Evolutionary conservation across 805 yeast genomes (phyloP).

Genomic region (Myxozyma melibiosi): DNA sequence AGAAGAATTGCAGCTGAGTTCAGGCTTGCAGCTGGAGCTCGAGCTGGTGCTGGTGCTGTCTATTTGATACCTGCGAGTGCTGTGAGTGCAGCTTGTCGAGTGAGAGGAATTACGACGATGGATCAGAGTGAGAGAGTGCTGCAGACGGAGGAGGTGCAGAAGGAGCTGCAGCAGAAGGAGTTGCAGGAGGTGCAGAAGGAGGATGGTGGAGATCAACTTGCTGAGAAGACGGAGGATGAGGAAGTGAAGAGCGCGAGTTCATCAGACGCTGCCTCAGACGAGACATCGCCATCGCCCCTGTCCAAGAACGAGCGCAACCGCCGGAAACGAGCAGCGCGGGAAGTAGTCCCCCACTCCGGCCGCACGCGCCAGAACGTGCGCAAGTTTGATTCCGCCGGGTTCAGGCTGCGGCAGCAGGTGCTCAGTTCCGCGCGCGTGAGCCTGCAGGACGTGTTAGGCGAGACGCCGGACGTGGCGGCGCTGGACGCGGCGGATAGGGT

Average conservation of each 20-base stretch:
- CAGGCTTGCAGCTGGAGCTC: too few species aligned
- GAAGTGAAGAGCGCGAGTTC: background rate
- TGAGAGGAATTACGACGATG: too few species aligned
- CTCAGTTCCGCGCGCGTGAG: constrained; percentile 11
- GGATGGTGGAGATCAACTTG: too few species aligned
- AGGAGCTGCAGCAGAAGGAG: too few species aligned
- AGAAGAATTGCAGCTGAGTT: too few species aligned
- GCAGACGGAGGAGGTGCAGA: too few species aligned
- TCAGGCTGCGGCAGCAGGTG: constrained; percentile 27
- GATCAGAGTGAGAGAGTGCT: too few species aligned
- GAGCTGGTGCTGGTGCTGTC: too few species aligned
- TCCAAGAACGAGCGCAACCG: background rate
- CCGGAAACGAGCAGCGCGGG: constrained; percentile 1
- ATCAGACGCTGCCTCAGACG: background rate
- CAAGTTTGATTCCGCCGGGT: constrained; percentile 23
- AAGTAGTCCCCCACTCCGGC: too few species aligned
- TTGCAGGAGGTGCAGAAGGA: too few species aligned
- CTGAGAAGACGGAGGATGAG: background rate
- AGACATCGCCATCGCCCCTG: background rate
- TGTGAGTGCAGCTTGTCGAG: too few species aligned
- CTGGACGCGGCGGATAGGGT: constrained; percentile 15
- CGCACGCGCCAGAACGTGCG: background rate
- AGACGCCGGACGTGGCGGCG: constrained; percentile 14
- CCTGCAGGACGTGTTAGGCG: constrained; percentile 21
- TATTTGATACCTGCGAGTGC: too few species aligned